These are phyloP conservation scores for Laguncularia racemosa DNA, from an alignment of 345 rosid species.

Conservation along the genomic window DNA sequence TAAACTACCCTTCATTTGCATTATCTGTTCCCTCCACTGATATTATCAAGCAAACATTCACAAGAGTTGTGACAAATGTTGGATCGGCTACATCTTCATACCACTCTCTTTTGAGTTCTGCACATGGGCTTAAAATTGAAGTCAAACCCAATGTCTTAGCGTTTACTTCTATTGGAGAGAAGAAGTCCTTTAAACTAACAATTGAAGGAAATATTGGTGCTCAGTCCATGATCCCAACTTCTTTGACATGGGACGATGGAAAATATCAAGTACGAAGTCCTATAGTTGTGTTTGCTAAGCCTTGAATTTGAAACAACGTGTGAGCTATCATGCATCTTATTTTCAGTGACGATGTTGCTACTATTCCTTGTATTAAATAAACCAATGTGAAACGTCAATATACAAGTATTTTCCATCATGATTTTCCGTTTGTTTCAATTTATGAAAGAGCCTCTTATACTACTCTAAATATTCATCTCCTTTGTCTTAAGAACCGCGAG, in stretches of 20 bases:
- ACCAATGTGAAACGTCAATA: too few species aligned
- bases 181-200: slow-evolving; percentile 8
- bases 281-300: slow-evolving; percentile 3
- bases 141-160: slow-evolving; percentile 12
- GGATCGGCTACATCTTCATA: slow-evolving; percentile 20
- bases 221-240: slow-evolving; percentile 9
- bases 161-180: slow-evolving; percentile 15
- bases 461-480: too few species aligned
- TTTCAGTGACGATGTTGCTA: too few species aligned
- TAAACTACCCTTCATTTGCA: slow-evolving; percentile 34
- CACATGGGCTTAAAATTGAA: slow-evolving; percentile 13
- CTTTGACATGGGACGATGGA: slow-evolving; percentile 34
- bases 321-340: too few species aligned
- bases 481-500: too few species aligned
- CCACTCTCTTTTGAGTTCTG: slow-evolving; percentile 11
- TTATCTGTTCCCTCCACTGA: not conserved
- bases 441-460: too few species aligned
- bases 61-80: slow-evolving; percentile 23
- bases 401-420: too few species aligned
- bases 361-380: too few species aligned
- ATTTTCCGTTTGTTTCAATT: too few species aligned
- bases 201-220: slow-evolving; percentile 9
- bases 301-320: too few species aligned
- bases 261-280: slow-evolving; percentile 26
- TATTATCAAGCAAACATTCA: slow-evolving; percentile 2